Conservation (phyloP, 768 basidiomycete species). For the Lepiota brunneoincarnata region DNA sequence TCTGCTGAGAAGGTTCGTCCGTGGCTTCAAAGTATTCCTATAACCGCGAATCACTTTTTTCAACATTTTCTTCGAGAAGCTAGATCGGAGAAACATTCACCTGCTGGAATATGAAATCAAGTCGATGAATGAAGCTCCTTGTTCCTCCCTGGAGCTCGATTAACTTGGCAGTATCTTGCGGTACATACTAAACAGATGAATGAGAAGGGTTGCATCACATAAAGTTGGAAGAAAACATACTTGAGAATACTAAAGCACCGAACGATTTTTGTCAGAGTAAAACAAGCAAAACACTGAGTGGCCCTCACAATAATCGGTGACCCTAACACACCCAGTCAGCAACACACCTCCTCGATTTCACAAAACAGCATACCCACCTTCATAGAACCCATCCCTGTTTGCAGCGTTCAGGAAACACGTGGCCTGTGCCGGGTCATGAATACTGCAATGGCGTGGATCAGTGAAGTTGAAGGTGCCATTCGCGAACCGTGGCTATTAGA, state of each 20-base stretch:
- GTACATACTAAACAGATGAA: slow-evolving; percentile 46
- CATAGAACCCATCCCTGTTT: slow-evolving; percentile 63
- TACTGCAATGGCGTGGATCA: slow-evolving; percentile 65
- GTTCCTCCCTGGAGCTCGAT: slow-evolving; percentile 60
- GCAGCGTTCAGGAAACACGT: slow-evolving; percentile 60
- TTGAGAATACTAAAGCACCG: slow-evolving; percentile 48
- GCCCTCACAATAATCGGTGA: slow-evolving; percentile 57
- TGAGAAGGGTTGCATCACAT: not conserved
- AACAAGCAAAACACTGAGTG: not conserved
- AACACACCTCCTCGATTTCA: not conserved
- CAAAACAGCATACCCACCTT: slow-evolving; percentile 28
- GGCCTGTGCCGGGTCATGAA: slow-evolving; percentile 53
- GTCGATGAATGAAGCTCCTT: slow-evolving; percentile 48
- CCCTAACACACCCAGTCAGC: slow-evolving; percentile 20
- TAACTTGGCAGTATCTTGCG: slow-evolving; percentile 62
- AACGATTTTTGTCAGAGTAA: not conserved
- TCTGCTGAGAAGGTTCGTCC: slow-evolving; percentile 65
- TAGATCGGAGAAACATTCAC: slow-evolving; percentile 20
- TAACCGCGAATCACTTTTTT: not conserved
- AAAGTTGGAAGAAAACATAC: slow-evolving; percentile 24
- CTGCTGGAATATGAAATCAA: slow-evolving; percentile 58
- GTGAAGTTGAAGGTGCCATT: slow-evolving; percentile 63
- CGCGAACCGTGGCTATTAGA: slow-evolving; percentile 46
- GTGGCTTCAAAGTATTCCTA: slow-evolving; percentile 62
- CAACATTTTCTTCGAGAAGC: not conserved